Conservation (phyloP, 495 filamentous ascomycete genomes). For the Xylaria telfairii region DNA sequence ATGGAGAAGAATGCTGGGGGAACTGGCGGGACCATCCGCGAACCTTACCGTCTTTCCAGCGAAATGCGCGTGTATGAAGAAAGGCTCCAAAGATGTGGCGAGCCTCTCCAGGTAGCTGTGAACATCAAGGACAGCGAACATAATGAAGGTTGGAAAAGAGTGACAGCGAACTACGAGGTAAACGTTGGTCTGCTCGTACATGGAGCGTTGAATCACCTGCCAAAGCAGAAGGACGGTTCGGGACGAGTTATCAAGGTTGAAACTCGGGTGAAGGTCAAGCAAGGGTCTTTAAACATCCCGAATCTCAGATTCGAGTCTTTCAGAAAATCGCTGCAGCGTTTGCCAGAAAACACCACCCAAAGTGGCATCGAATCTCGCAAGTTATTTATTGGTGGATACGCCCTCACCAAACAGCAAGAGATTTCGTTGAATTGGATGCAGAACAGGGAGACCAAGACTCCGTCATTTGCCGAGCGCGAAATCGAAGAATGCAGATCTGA, state of each 20-base stretch:
- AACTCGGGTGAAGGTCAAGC: constrained; percentile 4
- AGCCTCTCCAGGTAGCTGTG: constrained; percentile 11
- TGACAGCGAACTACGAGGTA: constrained; percentile 20
- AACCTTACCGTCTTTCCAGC: constrained; percentile 21
- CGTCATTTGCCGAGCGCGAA: constrained; percentile 67
- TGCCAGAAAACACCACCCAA: neutral
- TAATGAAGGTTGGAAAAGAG: constrained; percentile 12
- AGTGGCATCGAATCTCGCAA: neutral
- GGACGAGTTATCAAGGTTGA: neutral
- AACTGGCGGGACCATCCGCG: neutral
- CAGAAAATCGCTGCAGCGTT: constrained; percentile 15
- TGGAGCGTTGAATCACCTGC: constrained; percentile 15
- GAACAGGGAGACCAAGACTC: constrained; percentile 57
- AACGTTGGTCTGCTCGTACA: constrained; percentile 17
- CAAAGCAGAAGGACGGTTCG: neutral
- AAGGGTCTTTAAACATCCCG: constrained; percentile 17
- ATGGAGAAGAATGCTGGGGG: constrained; percentile 9
- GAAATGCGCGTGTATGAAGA: constrained; percentile 22
- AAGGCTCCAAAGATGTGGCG: neutral
- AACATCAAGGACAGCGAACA: constrained; percentile 8
- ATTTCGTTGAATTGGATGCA: constrained; percentile 67
- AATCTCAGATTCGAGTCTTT: constrained; percentile 25
- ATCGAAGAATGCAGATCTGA: constrained; percentile 69
- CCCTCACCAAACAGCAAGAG: constrained; percentile 31
- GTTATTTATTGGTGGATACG: constrained; percentile 4